Conservation (phyloP, 2,329 filamentous ascomycete species). For the Penicillium palitans region DNA sequence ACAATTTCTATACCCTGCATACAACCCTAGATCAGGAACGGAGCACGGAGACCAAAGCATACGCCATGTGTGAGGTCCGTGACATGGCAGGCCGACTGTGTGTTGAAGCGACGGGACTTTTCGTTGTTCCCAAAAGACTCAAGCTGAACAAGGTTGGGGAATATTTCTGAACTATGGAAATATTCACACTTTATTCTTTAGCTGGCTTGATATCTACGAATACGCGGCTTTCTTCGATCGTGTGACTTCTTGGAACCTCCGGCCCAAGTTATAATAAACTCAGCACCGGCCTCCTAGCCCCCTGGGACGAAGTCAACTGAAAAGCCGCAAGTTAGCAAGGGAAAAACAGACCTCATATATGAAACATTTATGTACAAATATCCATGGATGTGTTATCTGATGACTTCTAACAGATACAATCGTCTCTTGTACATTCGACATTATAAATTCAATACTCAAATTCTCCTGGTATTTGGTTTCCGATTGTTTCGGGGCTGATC, state of each 20-base stretch:
- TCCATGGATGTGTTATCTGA: not conserved
- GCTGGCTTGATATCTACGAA: not conserved
- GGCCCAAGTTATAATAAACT: not conserved
- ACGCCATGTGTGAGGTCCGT: slow-evolving; percentile 37
- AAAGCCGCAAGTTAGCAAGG: not conserved
- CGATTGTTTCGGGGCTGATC: slow-evolving; percentile 21
- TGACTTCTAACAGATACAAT: not conserved
- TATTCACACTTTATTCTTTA: not conserved
- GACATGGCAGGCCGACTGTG: slow-evolving; percentile 54
- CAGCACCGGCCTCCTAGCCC: not conserved
- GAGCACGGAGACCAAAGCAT: slow-evolving; percentile 42
- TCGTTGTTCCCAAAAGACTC: slow-evolving; percentile 58
- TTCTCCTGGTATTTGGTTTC: not conserved
- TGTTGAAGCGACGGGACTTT: slow-evolving; percentile 60
- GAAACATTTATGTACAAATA: slow-evolving; percentile 1
- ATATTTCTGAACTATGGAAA: slow-evolving; percentile 36
- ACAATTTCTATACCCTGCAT: slow-evolving; percentile 64
- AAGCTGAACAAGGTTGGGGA: slow-evolving; percentile 44
- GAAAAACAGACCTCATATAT: not conserved
- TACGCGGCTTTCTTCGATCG: not conserved
- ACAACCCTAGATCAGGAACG: slow-evolving; percentile 44
- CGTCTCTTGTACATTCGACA: not conserved
- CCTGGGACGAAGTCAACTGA: not conserved
- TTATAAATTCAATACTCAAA: not conserved
- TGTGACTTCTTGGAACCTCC: not conserved